Percentiles rank a stretch among this genome's conserved stretches.
phyloP scores from a whole-genome alignment of 176 grass and related monocot species.

The Oryza meridionalis region DNA sequence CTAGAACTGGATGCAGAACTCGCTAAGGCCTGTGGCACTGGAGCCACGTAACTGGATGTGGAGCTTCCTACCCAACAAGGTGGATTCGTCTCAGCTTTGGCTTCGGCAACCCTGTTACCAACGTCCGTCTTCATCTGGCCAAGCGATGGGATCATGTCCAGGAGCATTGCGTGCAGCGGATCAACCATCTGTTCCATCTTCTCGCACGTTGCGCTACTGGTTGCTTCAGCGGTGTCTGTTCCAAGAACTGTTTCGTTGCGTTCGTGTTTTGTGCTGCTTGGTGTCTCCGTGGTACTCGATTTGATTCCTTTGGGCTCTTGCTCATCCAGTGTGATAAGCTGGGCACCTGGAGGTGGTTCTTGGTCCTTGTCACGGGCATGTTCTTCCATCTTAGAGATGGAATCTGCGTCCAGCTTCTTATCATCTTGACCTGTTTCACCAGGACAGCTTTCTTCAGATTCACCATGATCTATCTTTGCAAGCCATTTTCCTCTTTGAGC shows the following conservation, averaged over 20 bases:
- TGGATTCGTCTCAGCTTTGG: conserved; percentile 16
- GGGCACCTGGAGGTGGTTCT: conserved; percentile 43
- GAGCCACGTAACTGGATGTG: conserved; percentile 15
- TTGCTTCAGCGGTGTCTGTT: conserved; percentile 41
- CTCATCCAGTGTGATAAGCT: conserved; percentile 46
- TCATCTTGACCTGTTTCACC: conserved; percentile 43
- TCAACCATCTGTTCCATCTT: conserved; percentile 88
- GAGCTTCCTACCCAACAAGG: not conserved
- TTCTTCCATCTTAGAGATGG: conserved; percentile 35
- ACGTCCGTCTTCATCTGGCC: conserved; percentile 45
- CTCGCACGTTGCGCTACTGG: conserved; percentile 4
- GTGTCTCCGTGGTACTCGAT: not conserved
- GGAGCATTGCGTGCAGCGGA: conserved; percentile 84
- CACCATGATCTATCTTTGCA: conserved; percentile 51
- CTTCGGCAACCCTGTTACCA: not conserved
- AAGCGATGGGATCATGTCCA: conserved; percentile 84
- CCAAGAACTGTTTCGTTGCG: conserved; percentile 37
- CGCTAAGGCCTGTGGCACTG: not conserved
- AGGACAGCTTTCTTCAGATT: conserved; percentile 52
- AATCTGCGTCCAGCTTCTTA: conserved; percentile 30
- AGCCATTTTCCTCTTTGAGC: conserved; percentile 53
- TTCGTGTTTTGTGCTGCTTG: conserved; percentile 28
- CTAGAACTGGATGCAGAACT: conserved; percentile 17
- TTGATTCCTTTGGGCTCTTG: conserved; percentile 33
- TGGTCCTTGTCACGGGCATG: conserved; percentile 1